Evolutionary conservation across 73 alveolate species (phyloP).

Genomic region (Paramecium biaurelia): DNA sequence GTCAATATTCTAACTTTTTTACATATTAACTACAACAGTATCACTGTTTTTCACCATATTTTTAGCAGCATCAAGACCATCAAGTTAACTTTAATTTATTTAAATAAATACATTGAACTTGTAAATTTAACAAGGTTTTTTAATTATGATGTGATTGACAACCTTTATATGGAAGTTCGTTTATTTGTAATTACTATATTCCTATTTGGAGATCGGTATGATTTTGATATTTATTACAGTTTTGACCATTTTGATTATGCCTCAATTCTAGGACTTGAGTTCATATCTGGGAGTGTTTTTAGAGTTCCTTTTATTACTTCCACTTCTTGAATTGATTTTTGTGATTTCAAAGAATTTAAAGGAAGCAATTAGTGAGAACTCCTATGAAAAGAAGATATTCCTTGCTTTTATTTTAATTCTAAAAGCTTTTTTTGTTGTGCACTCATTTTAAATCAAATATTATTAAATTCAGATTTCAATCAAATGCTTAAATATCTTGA

Average conservation of each 20-base stretch:
- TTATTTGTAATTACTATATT: background rate
- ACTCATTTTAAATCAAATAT: background rate
- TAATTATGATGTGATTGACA: background rate
- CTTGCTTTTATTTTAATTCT: background rate
- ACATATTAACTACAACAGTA: background rate
- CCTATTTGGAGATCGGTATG: constrained; percentile 25
- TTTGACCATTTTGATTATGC: background rate
- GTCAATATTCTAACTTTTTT: background rate
- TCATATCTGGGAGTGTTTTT: background rate
- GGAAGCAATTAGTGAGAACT: background rate
- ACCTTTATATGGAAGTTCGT: background rate
- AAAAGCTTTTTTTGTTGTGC: background rate
- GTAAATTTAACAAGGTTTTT: background rate
- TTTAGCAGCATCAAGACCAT: background rate
- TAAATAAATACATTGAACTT: background rate
- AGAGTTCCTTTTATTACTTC: background rate
- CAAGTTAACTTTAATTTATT: background rate
- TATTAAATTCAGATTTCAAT: background rate
- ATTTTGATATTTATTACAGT: background rate
- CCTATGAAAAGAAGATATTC: background rate
- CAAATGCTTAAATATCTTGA: background rate
- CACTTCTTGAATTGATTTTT: background rate
- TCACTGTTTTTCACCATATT: background rate
- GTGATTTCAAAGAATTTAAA: background rate
- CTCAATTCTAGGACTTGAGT: background rate